These are phyloP conservation scores for Colletotrichum sp. DNA, from an alignment of 2,329 filamentous ascomycete species.

Conservation along the genomic window DNA sequence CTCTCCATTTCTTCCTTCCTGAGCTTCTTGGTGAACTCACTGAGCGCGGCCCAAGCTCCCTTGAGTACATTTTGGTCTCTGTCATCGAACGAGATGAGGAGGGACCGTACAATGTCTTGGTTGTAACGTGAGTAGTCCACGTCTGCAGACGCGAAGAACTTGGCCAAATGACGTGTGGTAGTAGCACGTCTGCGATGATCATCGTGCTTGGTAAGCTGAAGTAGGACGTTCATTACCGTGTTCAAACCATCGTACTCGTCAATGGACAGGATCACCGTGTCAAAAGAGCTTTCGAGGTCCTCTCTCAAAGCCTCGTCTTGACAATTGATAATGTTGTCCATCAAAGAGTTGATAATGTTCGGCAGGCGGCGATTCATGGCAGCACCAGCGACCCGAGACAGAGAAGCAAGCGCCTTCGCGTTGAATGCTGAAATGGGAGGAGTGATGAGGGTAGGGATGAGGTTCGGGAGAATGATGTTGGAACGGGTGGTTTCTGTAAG, in stretches of 20 bases:
- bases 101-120: constrained; percentile 88
- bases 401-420: constrained; percentile 87
- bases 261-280: constrained; percentile 88
- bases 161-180: constrained; percentile 79
- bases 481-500: constrained; percentile 92
- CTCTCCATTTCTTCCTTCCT: constrained; percentile 99
- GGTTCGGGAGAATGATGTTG: constrained; percentile 94
- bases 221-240: constrained; percentile 91
- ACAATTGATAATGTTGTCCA: constrained; percentile 86
- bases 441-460: constrained; percentile 90
- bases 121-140: constrained; percentile 96
- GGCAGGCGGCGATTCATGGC: constrained; percentile 91
- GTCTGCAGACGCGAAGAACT: constrained; percentile 80
- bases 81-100: constrained; percentile 93
- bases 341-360: constrained; percentile 88
- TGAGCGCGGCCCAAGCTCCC: constrained; percentile 85
- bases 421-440: constrained; percentile 95
- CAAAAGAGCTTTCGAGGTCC: constrained; percentile 82
- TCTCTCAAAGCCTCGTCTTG: constrained; percentile 73
- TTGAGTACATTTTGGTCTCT: constrained; percentile 83
- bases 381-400: constrained; percentile 87
- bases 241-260: constrained; percentile 97
- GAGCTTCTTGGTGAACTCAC: constrained; percentile 84
- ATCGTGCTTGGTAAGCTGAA: constrained; percentile 87
- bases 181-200: constrained; percentile 84